Base-by-base conservation (phyloP, 225 moss, liverwort and hornwort species). In the Physcomitrium patens region DNA sequence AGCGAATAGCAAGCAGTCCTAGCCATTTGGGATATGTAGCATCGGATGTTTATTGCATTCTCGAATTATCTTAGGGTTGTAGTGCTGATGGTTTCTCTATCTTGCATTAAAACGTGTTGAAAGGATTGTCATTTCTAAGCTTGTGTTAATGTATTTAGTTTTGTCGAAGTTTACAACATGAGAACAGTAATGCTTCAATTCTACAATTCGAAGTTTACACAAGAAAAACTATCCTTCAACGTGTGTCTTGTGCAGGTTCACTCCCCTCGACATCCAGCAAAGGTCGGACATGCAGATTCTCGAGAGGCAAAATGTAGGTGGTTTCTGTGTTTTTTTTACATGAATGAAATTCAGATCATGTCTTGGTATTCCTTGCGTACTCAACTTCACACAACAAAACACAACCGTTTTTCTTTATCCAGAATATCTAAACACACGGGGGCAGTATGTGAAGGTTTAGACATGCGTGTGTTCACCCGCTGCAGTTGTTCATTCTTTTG, bases 291-390 rank as follows among this genome's bases (percentile, higher is more conserved):
- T 61, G 70, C 7, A 44, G 87, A 87, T 59, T 46, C 27, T 52
- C 81, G 84, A 56, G 84, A 74, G 63, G 48, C 84, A 17, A 87
- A 77, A 77, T 19, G 84, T 84, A 47, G 74, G 84, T 51, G 28
- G 12, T 31, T 27, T 17, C 28, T 18, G 9, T 49, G 3, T 15
- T 71, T 17, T 67, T 64, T 69, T 5, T 16, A 37, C 31, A 18
- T 65, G 12, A 54, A 22, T 47, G 31, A 67, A 58, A 65, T 49
- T n/a, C n/a, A 46, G n/a, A n/a, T 52, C 45, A 2, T 46, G 11
- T 47, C 56, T 63, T 22, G 11, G 23, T 24, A 1, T 10, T 23
- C 24, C 23, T 79, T 55, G 20, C 48, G 55, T 69, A 42, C 15
- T 26, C 58, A 51, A 60, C 19, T 67, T 48, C 17, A 65, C 41